Percentiles rank a stretch among this genome's conserved stretches.
Evolutionary conservation across 2,329 filamentous ascomycete genomes (phyloP).

Genomic region (Trichoderma semiorbis): DNA sequence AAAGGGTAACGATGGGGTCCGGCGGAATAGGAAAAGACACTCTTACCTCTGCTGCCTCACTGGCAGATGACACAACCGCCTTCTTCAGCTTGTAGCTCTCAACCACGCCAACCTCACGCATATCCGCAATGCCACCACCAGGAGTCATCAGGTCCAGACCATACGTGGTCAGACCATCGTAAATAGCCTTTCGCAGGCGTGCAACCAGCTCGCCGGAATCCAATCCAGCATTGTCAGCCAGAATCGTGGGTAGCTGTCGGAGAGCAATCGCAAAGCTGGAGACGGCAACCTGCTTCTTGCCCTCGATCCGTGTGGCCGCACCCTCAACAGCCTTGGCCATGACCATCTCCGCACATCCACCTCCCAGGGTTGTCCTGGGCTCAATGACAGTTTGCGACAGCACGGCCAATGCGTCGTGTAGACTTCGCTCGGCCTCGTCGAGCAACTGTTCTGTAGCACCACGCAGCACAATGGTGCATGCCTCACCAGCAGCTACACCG

Average conservation of each 20-base stretch:
- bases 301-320: constrained; percentile 87
- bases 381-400: constrained; percentile 95
- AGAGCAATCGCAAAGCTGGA: constrained; percentile 85
- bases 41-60: constrained; percentile 90
- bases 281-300: constrained; percentile 94
- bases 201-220: constrained; percentile 94
- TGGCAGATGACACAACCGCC: constrained; percentile 94
- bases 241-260: constrained; percentile 89
- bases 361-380: constrained; percentile 88
- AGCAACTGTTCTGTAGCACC: constrained; percentile 95
- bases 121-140: constrained; percentile 89
- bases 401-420: constrained; percentile 94
- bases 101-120: constrained; percentile 91
- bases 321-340: constrained; percentile 98
- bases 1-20: too few relatives aligned
- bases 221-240: constrained; percentile 95
- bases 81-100: constrained; percentile 99
- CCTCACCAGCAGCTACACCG: constrained; percentile 86
- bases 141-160: constrained; percentile 86
- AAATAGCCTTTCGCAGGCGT: constrained; percentile 86
- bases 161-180: constrained; percentile 89
- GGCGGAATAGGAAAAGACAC: neutral
- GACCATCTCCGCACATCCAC: constrained; percentile 96
- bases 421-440: constrained; percentile 91
- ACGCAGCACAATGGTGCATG: constrained; percentile 93